Conservation (phyloP, 148 eudicot genomes). For the Mesembryanthemum crystallinum region DNA sequence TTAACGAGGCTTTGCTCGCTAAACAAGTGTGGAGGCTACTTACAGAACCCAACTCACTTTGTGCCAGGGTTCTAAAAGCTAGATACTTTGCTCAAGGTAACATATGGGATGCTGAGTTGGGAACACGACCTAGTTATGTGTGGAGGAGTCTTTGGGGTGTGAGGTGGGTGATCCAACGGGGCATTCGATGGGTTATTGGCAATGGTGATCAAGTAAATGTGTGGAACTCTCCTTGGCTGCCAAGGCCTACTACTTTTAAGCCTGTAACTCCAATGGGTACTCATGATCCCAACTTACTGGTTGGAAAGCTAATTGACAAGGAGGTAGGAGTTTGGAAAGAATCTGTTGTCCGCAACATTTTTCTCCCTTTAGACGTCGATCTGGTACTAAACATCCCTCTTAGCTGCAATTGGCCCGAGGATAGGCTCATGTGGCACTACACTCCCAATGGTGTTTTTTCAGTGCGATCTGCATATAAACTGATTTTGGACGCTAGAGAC, state of each 20-base stretch:
- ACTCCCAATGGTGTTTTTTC: neutral
- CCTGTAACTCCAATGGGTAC: neutral
- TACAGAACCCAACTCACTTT: neutral
- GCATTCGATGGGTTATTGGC: neutral
- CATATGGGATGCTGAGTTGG: neutral
- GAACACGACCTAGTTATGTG: neutral
- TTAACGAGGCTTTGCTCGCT: neutral
- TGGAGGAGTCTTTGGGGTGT: neutral
- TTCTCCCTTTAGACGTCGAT: neutral
- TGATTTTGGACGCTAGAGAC: neutral
- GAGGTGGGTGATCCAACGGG: neutral
- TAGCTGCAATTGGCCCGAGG: neutral
- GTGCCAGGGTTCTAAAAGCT: neutral
- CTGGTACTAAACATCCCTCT: neutral
- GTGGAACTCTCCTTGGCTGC: neutral
- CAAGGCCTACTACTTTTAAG: neutral
- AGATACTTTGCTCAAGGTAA: neutral
- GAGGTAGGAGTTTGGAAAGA: neutral
- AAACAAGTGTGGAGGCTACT: neutral
- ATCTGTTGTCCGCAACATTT: neutral
- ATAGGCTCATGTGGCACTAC: neutral
- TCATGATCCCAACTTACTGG: neutral
- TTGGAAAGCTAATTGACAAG: neutral
- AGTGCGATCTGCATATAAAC: neutral
- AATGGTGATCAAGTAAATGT: neutral